These are phyloP conservation scores for Sclerotinia subarctica DNA, from an alignment of 2,329 filamentous ascomycete genomes.

Conservation along the genomic window DNA sequence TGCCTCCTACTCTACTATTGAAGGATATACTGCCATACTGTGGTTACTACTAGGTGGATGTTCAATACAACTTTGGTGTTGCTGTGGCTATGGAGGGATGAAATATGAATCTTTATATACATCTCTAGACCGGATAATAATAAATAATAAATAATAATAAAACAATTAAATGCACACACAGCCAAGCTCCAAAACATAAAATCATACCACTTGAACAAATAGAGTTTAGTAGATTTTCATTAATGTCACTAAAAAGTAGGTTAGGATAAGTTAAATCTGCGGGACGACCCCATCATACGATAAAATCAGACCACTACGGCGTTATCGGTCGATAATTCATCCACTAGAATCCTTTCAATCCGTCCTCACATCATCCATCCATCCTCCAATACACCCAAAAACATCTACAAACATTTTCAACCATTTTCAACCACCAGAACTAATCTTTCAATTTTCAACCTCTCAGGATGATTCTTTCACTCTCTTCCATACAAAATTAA, in stretches of 20 bases:
- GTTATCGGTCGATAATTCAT: neutral
- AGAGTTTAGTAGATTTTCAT: neutral
- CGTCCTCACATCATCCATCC: too few relatives aligned
- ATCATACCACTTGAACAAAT: neutral
- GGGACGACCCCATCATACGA: slow-evolving; percentile 8
- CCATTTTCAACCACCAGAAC: neutral
- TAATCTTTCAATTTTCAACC: neutral
- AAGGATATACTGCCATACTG: too few relatives aligned
- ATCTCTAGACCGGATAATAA: too few relatives aligned
- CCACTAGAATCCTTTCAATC: neutral
- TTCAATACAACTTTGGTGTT: too few relatives aligned
- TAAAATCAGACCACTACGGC: slow-evolving; percentile 12
- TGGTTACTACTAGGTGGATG: too few relatives aligned
- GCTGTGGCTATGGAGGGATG: too few relatives aligned
- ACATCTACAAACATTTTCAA: too few relatives aligned
- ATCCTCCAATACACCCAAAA: too few relatives aligned
- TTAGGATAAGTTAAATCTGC: neutral
- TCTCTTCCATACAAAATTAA: neutral
- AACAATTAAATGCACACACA: neutral
- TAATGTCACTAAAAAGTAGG: neutral
- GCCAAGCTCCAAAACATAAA: neutral
- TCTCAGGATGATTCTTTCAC: neutral
- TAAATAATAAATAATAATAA: neutral
- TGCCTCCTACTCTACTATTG: too few relatives aligned
- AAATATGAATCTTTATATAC: too few relatives aligned